Conservation (phyloP, 495 filamentous ascomycete species). For the Aspergillus steynii region DNA sequence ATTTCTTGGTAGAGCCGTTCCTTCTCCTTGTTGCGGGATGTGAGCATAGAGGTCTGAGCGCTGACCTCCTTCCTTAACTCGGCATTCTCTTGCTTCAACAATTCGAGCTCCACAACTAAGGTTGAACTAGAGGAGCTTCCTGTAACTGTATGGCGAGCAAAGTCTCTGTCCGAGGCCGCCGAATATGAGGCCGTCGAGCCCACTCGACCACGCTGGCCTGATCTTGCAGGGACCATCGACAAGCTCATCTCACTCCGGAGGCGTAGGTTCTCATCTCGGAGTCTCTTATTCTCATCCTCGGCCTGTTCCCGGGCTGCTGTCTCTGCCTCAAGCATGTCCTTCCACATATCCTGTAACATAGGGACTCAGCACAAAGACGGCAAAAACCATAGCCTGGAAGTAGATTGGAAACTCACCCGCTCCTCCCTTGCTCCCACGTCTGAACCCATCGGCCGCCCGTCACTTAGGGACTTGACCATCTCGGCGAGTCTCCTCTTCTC, state of each 20-base stretch:
- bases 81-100: slow-evolving; percentile 87
- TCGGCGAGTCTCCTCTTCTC: slow-evolving; percentile 83
- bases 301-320: slow-evolving; percentile 85
- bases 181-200: slow-evolving; percentile 62
- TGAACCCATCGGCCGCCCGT: slow-evolving; percentile 61
- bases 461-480: slow-evolving; percentile 70
- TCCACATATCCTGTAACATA: slow-evolving; percentile 71
- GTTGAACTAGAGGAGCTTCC: slow-evolving; percentile 61
- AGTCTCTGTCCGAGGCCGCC: slow-evolving; percentile 59
- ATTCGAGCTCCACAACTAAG: slow-evolving; percentile 69
- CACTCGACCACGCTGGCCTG: slow-evolving; percentile 55
- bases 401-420: slow-evolving; percentile 49
- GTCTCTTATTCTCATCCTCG: slow-evolving; percentile 80
- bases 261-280: slow-evolving; percentile 81
- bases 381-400: not conserved
- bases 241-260: slow-evolving; percentile 64
- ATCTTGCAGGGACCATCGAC: slow-evolving; percentile 20
- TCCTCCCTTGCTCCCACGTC: slow-evolving; percentile 80
- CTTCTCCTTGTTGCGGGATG: slow-evolving; percentile 91
- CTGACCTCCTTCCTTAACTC: slow-evolving; percentile 89
- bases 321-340: slow-evolving; percentile 93
- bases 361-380: slow-evolving; percentile 6
- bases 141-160: slow-evolving; percentile 52
- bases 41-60: slow-evolving; percentile 96
- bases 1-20: slow-evolving; percentile 95